These are phyloP conservation scores for Mortierella sp. DNA, from an alignment of 371 early-diverging fungal species.

Conservation along the genomic window DNA sequence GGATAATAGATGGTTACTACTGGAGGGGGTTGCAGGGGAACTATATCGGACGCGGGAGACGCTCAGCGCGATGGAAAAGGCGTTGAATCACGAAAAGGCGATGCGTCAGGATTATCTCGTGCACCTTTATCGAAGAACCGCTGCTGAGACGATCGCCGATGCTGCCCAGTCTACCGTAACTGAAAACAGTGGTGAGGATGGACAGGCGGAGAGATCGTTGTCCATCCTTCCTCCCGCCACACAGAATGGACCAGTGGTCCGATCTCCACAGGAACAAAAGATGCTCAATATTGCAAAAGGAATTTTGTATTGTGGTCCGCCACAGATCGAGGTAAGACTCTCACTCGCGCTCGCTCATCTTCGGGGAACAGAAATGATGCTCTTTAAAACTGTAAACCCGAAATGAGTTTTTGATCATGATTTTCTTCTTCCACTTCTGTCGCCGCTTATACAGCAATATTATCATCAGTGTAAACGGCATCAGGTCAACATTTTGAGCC, in stretches of 20 bases:
- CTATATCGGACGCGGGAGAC: conserved; percentile 39
- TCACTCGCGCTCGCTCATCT: background rate
- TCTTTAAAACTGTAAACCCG: no score
- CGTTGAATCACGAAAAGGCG: conserved; percentile 29
- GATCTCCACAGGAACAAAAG: conserved; percentile 18
- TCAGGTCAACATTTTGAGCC: conserved; percentile 24
- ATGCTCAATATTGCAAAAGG: conserved; percentile 29
- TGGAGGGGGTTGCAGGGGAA: conserved; percentile 42
- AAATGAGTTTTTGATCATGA: background rate
- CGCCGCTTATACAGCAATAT: conserved; percentile 7
- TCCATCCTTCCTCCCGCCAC: conserved; percentile 1
- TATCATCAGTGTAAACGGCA: conserved; percentile 45
- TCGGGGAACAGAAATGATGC: no score
- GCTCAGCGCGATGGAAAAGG: conserved; percentile 27
- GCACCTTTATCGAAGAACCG: conserved; percentile 11
- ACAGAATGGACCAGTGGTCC: no score
- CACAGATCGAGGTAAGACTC: conserved; percentile 27
- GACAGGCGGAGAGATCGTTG: background rate
- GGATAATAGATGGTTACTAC: conserved; percentile 31
- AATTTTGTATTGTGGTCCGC: conserved; percentile 21
- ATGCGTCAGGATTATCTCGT: conserved; percentile 37
- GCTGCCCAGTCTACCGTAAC: background rate
- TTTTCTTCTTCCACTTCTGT: background rate
- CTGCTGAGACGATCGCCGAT: background rate
- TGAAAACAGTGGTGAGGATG: conserved; percentile 2